Evolutionary conservation across 345 rosid species (phyloP).

Genomic region (Citrus maxima): DNA sequence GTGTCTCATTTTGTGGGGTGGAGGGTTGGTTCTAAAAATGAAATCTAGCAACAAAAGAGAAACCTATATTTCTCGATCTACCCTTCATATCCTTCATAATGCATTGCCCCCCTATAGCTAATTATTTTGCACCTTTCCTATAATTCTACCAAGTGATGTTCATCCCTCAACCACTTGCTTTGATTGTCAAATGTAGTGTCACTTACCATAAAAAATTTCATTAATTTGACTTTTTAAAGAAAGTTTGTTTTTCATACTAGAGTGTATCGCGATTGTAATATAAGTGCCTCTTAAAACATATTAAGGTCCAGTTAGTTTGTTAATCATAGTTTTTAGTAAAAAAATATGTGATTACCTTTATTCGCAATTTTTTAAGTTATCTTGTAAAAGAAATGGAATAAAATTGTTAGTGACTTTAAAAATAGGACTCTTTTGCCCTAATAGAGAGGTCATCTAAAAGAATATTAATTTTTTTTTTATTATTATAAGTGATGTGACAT

Average conservation of each 20-base stretch:
- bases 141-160: background rate
- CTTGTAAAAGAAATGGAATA: background rate
- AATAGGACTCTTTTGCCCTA: too few relatives aligned
- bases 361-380: too few relatives aligned
- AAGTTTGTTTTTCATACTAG: background rate
- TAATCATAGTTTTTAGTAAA: background rate
- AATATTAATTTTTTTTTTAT: too few relatives aligned
- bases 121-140: background rate
- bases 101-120: background rate
- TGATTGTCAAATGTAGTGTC: background rate
- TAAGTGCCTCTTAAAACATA: background rate
- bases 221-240: background rate
- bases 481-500: too few relatives aligned
- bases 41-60: background rate
- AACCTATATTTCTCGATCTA: background rate
- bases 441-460: too few relatives aligned
- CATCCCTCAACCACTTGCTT: background rate
- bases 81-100: background rate
- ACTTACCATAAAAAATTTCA: background rate
- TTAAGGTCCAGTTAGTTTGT: too few relatives aligned
- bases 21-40: background rate
- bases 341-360: too few relatives aligned
- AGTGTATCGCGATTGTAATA: background rate
- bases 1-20: background rate
- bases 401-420: background rate